These are phyloP conservation scores for Fusarium sp. DNA, from an alignment of 2,329 filamentous ascomycete genomes.

Conservation along the genomic window DNA sequence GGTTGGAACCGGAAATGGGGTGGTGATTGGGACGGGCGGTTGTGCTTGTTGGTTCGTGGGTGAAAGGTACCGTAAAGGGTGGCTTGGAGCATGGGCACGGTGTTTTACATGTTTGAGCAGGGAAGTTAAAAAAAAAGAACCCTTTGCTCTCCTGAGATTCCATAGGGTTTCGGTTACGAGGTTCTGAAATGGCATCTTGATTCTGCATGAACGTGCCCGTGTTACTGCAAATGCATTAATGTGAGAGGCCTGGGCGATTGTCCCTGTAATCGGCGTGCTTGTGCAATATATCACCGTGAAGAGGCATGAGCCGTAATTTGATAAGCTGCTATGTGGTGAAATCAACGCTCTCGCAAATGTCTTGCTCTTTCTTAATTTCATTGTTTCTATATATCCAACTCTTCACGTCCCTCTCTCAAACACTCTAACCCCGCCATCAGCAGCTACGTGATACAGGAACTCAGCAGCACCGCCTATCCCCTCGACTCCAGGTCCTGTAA, in stretches of 20 bases:
- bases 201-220: slow-evolving; percentile 45
- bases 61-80: slow-evolving; percentile 33
- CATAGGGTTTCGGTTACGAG: slow-evolving; percentile 48
- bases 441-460: slow-evolving; percentile 81
- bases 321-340: neutral
- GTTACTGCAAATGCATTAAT: neutral
- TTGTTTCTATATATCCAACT: neutral
- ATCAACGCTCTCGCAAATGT: neutral
- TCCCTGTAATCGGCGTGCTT: slow-evolving; percentile 11
- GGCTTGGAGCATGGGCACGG: slow-evolving; percentile 52
- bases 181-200: slow-evolving; percentile 53
- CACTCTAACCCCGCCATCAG: slow-evolving; percentile 82
- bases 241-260: slow-evolving; percentile 1
- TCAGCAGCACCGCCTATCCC: slow-evolving; percentile 69
- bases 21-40: slow-evolving; percentile 34
- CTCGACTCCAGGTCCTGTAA: slow-evolving; percentile 63
- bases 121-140: slow-evolving; percentile 41
- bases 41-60: slow-evolving; percentile 37
- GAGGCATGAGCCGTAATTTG: neutral
- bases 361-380: neutral
- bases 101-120: slow-evolving; percentile 53
- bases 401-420: slow-evolving; percentile 77
- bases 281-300: neutral
- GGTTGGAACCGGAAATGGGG: slow-evolving; percentile 25
- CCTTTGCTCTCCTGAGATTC: slow-evolving; percentile 49